Percentiles rank a stretch among this genome's conserved stretches.
Evolutionary conservation across 2,329 filamentous ascomycete species (phyloP).

Genomic region (Macrophomina pseudophaseolina): DNA sequence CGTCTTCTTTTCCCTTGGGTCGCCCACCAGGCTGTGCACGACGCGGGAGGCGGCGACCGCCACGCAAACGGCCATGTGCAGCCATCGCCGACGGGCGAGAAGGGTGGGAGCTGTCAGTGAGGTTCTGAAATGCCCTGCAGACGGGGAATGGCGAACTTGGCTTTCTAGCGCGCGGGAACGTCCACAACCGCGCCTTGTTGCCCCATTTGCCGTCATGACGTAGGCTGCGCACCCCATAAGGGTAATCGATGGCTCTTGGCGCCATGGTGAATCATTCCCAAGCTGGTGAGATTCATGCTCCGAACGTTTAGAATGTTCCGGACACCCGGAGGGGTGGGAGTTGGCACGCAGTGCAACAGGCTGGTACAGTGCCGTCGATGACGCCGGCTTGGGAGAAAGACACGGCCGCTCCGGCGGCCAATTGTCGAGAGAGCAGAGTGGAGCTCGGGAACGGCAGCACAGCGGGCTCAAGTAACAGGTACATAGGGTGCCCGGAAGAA

Average conservation of each 20-base stretch:
- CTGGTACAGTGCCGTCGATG: too few species aligned
- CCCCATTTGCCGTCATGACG: conserved; percentile 17
- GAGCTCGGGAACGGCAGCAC: neutral
- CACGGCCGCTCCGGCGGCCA: neutral
- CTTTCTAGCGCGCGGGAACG: conserved; percentile 16
- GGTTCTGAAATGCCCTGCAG: neutral
- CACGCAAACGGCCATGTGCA: conserved; percentile 19
- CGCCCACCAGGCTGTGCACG: neutral
- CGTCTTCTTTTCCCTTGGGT: neutral
- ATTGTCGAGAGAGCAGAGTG: neutral
- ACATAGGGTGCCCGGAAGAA: neutral
- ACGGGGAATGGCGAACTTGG: neutral
- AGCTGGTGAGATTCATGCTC: neutral
- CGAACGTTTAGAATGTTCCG: neutral
- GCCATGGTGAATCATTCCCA: neutral
- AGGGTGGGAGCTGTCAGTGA: neutral
- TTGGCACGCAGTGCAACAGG: neutral
- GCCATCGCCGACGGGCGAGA: conserved; percentile 1
- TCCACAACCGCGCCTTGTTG: conserved; percentile 5
- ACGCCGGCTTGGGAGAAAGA: neutral
- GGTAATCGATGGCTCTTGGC: conserved; percentile 10
- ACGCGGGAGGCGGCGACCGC: conserved; percentile 4
- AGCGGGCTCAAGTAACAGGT: conserved; percentile 4
- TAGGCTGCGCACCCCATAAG: conserved; percentile 5
- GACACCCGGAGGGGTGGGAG: neutral